phyloP scores from a whole-genome alignment of 805 yeast species.

The Kazachstania africana region DNA sequence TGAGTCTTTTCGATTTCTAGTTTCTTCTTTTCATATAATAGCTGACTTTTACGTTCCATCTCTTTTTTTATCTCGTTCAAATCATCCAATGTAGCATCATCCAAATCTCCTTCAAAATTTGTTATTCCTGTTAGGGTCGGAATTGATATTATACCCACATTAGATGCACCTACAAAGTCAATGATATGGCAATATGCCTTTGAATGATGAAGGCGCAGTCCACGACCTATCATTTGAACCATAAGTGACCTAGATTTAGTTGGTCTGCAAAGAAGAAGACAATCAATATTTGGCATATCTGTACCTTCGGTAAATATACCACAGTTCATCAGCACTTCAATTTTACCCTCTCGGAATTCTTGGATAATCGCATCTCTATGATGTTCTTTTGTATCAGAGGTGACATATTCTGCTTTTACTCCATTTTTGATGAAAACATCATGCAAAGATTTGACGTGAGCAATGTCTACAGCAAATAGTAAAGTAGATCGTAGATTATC shows the following conservation, averaged over 20 bases:
- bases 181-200: conserved; percentile 63
- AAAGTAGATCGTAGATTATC: conserved; percentile 44
- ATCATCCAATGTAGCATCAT: conserved; percentile 26
- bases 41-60: conserved; percentile 4
- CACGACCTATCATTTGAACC: conserved; percentile 87
- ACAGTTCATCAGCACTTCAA: conserved; percentile 75
- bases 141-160: conserved; percentile 41
- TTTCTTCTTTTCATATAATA: conserved; percentile 7
- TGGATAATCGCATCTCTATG: conserved; percentile 42
- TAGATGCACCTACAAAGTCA: conserved; percentile 59
- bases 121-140: conserved; percentile 38
- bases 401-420: conserved; percentile 57
- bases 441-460: conserved; percentile 48
- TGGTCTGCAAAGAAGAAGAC: conserved; percentile 68
- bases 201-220: conserved; percentile 50
- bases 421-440: conserved; percentile 45
- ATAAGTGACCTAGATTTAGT: conserved; percentile 62
- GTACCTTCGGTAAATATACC: conserved; percentile 92
- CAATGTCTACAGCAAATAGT: conserved; percentile 65
- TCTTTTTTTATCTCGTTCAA: conserved; percentile 18
- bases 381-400: conserved; percentile 46
- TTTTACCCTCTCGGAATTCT: conserved; percentile 48
- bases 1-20: conserved; percentile 1
- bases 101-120: conserved; percentile 10
- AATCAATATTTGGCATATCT: conserved; percentile 82